Base-by-base conservation (phyloP, 2,329 filamentous ascomycete genomes). In the Phyllosticta citrichinensis region DNA sequence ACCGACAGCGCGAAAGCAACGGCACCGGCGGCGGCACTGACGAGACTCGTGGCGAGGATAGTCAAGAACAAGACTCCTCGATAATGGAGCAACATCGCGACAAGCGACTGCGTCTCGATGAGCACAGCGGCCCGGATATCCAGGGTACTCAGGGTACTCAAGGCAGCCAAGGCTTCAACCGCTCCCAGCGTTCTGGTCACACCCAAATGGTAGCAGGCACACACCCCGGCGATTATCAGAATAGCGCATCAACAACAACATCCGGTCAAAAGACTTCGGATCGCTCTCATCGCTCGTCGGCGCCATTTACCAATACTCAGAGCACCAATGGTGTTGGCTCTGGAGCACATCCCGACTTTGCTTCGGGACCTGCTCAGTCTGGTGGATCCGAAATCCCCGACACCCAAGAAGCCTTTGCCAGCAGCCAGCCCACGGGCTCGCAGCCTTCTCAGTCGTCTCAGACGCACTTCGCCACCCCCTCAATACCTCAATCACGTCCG, bases 161-260 rank as follows among this genome's bases (percentile, higher is more conserved):
- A 22, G 22, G 22, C 22, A 22, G 22, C 22, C 22, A 83, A 75
- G 66, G 82, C 80, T 30, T 24, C 40, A 60, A 56, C 20, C 52
- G 60, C 55, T 2, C 61, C 3, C 83, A 84, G 63, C 77, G 85
- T 22, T 87, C 86, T 25, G 80, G 77, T 6, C 80, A 83, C 66
- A 86, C 83, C 2, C 82, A 81, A 22, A 79, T 86, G 75, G 78
- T 79, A 9, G 78, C 79, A 12, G 80, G 81, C 62, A 83, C 83
- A 33, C 80, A 85, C 68, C 76, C 80, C 17, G 77, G 77, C 22
- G 82, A 86, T 82, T 86, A 85, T 62, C 77, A 86, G 58, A 97
- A 97, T 68, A 91, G 96, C 68, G 93, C 91, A 1, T 96, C 91
- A 2, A 95, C 92, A 1, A 96, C 92, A 1, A 86, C 85, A 22